Conservation (phyloP, 306 rosid species). For the Begonia fuchsioides region DNA sequence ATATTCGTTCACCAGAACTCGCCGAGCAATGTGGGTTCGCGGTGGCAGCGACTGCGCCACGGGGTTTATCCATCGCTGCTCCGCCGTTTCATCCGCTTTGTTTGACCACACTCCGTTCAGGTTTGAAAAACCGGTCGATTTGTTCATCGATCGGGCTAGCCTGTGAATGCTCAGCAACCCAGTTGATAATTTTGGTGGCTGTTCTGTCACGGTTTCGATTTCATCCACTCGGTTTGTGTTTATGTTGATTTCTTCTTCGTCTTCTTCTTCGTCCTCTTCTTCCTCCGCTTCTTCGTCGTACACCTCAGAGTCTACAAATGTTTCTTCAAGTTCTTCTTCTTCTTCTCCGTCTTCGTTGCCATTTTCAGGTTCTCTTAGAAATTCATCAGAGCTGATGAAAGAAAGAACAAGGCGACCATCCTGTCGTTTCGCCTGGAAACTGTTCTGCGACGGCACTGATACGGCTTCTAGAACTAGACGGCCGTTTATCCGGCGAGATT, state of each 20-base stretch:
- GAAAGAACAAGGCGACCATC: slow-evolving; percentile 13
- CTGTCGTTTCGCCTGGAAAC: slow-evolving; percentile 3
- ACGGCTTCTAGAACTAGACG: slow-evolving; percentile 10
- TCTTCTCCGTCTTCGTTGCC: neutral
- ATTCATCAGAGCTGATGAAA: neutral
- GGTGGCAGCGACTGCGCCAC: slow-evolving; percentile 11
- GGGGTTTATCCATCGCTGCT: slow-evolving; percentile 23
- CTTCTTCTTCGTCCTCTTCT: slow-evolving; percentile 8
- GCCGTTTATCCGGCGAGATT: slow-evolving; percentile 8
- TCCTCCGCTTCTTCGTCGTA: neutral
- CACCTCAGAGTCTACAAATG: no score
- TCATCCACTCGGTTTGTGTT: slow-evolving; percentile 10
- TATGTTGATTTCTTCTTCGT: slow-evolving; percentile 2
- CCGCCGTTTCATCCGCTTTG: slow-evolving; percentile 16
- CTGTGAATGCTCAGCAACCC: slow-evolving; percentile 20
- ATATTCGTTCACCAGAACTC: slow-evolving; percentile 28
- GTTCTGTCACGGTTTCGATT: slow-evolving; percentile 11
- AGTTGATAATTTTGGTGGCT: no score
- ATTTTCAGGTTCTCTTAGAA: neutral
- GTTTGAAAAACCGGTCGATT: slow-evolving; percentile 35
- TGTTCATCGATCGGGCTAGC: slow-evolving; percentile 35
- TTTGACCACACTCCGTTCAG: slow-evolving; percentile 28
- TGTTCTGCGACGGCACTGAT: slow-evolving; percentile 4
- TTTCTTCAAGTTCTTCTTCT: neutral
- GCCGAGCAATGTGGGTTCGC: no score